Evolutionary conservation across 2,329 filamentous ascomycete species (phyloP), one percentile per base, ranked within the genome.

Genomic region (Orbilia javanica): DNA sequence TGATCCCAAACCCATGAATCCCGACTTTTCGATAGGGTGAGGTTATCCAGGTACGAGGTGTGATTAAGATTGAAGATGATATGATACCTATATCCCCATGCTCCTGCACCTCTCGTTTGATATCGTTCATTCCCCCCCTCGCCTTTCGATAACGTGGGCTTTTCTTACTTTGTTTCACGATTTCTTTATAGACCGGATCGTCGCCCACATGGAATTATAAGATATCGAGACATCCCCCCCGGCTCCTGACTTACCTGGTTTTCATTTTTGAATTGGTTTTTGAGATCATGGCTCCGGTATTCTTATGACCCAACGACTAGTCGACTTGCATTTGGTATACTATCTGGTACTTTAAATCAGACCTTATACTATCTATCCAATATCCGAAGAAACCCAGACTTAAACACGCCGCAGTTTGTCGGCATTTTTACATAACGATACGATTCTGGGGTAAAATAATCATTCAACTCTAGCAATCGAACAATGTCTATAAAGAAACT

Each of bases 401-500:
- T 10, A 60, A 25, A 42, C 34, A 3, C 55, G 20, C 55, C 55
- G 55, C 11, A 25, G 8, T 11, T 42, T 10, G 31, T 42, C 55
- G 55, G 34, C 20, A 25, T 27, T 6, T n/a, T 6, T n/a, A 27
- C 20, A 27, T 20, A 8, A 1, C 31, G 15, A 31, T 57, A 13
- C 31, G 11, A 31, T 22, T 8, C 52, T 57, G 52, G 8, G 52
- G 52, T 27, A 13, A 57, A 57, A 22, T 20, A 31, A 13, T 60
- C 20, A n/a, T n/a, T 8, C 63, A 7, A 50, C 22, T n/a, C 52
- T 44, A 53, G 48, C 29, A 57, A 44, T 29, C 39, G 20, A 73
- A 53, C 46, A 55, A 69, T 69, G 27, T 74, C 63, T 20, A 57
- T 50, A 46, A 77, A 70, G 27, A 71, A 77, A n/a, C 73, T 77